These are phyloP conservation scores for Steccherinum ochraceum DNA, from an alignment of 768 basidiomycete genomes.

Conservation along the genomic window DNA sequence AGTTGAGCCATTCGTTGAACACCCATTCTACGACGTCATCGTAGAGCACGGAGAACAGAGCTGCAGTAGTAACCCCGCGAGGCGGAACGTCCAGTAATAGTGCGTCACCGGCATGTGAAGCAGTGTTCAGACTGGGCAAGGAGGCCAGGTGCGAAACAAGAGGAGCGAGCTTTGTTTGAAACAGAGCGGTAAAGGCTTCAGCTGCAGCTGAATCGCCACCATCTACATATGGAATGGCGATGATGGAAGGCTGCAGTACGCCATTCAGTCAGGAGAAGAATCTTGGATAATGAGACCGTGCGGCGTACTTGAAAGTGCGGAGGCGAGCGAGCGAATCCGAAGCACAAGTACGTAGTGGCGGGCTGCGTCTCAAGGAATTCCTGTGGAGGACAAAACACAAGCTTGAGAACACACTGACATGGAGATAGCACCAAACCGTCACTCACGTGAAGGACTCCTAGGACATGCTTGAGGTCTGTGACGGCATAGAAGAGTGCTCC, in stretches of 20 bases:
- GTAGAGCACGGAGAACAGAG: background rate
- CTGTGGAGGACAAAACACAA: too few species aligned
- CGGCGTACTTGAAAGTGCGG: background rate
- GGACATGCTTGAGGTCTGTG: background rate
- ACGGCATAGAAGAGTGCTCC: background rate
- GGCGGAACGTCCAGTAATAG: background rate
- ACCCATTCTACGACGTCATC: slow-evolving; percentile 1
- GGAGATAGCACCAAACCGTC: background rate
- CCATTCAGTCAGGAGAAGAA: background rate
- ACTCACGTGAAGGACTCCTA: slow-evolving; percentile 2
- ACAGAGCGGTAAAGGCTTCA: background rate
- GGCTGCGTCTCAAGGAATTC: background rate
- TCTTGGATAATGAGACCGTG: background rate
- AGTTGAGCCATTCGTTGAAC: slow-evolving; percentile 5
- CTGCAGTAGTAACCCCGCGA: slow-evolving; percentile 6
- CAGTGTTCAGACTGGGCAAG: slow-evolving; percentile 1
- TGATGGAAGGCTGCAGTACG: background rate
- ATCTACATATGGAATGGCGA: slow-evolving; percentile 6
- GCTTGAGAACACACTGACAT: background rate
- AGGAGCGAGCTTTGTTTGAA: background rate
- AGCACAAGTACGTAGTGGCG: background rate
- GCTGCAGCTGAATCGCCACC: slow-evolving; percentile 3
- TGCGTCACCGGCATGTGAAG: background rate
- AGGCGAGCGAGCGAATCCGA: background rate
- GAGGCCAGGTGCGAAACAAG: background rate